Evolutionary conservation across 495 filamentous ascomycete genomes (phyloP), one percentile per base, ranked within the genome.

Genomic region (Aspergillus sclerotioniger): DNA sequence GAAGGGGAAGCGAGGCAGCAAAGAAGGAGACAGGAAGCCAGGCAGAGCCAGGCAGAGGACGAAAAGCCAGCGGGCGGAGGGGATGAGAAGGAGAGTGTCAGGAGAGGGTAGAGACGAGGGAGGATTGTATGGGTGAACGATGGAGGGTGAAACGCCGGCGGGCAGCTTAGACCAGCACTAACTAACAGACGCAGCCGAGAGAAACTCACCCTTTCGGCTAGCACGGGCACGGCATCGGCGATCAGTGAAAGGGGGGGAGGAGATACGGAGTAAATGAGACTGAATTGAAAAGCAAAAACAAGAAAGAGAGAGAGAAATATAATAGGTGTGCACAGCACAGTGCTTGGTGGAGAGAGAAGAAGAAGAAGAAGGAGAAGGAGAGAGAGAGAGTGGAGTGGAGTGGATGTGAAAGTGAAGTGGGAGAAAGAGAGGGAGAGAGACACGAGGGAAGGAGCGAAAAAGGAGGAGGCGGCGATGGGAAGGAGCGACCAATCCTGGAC

Each of bases 141-240:
- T 33, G 54, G 55, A 44, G 51, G 59, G 53, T 62, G 59, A 62
- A 62, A 62, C 59, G 51, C 46, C 59, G 59, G 54, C 32, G 53
- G 49, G 54, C 43, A 57, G 54, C 59, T 57, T 57, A 57, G 59
- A 53, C 59, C 59, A 62, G 16, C 41, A 56, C 53, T 56, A 51
- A 48, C 17, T n/a, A n/a, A n/a, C n/a, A n/a, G 35, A 39, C 9
- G 31, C 31, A 33, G 31, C 31, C 31, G 31, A 33, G 31, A 33
- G 10, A 10, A 6, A 35, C 33, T 35, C 33, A 35, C 33, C 33
- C 33, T 47, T 19, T 19, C 17, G 21, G 16, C 17, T 19, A 28
- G 44, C 3, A 20, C 20, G 44, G 10, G 44, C n/a, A 6, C 17
- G 7, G 45, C 25, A 47, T 19, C 6, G 16, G 17, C 4, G 25